These are phyloP conservation scores for Massospora cicadina DNA, from an alignment of 371 early-diverging fungal genomes.

Conservation along the genomic window DNA sequence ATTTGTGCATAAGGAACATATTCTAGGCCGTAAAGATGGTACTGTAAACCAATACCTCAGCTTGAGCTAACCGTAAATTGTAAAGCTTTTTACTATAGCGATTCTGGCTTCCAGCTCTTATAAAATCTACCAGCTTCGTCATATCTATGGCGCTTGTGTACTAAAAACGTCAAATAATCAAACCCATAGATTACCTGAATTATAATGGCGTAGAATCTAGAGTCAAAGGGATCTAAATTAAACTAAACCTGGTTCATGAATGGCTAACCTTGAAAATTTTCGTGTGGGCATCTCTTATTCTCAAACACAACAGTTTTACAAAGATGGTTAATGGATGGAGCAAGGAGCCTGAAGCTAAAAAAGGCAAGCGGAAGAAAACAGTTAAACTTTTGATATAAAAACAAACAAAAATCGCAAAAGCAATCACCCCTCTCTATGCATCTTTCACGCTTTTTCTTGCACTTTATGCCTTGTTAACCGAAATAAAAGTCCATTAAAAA, in stretches of 20 bases:
- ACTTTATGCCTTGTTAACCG: too few relatives aligned
- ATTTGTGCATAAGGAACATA: too few relatives aligned
- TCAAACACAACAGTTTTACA: conserved; percentile 69
- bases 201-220: conserved; percentile 32
- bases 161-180: conserved; percentile 14
- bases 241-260: too few relatives aligned
- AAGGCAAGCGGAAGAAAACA: too few relatives aligned
- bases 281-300: conserved; percentile 46
- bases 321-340: conserved; percentile 49
- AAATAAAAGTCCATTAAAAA: too few relatives aligned
- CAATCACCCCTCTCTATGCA: too few relatives aligned
- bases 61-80: conserved; percentile 31
- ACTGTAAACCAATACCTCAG: too few relatives aligned
- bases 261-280: conserved; percentile 7
- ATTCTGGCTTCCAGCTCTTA: conserved; percentile 28
- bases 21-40: too few relatives aligned
- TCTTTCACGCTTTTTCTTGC: too few relatives aligned
- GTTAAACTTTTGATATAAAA: too few relatives aligned
- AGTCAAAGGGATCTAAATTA: conserved; percentile 15
- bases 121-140: conserved; percentile 38
- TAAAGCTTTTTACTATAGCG: conserved; percentile 33
- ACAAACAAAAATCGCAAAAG: too few relatives aligned
- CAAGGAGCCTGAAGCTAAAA: conserved; percentile 29
- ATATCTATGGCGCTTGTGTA: conserved; percentile 56
- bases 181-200: conserved; percentile 23